Evolutionary conservation across 2,329 filamentous ascomycete species (phyloP), one percentile per base, ranked within the genome.

Genomic region (Colletotrichum gloeosporioides): DNA sequence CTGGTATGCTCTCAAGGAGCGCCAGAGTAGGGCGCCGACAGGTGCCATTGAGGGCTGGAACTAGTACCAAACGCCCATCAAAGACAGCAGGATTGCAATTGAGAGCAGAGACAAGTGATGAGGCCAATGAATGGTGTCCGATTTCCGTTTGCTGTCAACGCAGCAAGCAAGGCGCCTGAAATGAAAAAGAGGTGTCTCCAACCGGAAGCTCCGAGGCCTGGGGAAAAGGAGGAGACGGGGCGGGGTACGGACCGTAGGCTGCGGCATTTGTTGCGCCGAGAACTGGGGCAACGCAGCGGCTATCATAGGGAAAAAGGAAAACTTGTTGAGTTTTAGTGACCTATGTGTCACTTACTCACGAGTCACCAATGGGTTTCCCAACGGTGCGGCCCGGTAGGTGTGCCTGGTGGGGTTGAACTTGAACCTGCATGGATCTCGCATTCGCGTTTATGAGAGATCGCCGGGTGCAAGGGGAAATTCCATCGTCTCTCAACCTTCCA

Each of bases 1-100:
- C 84, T 97, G 95, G 79, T 95, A 91, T 15, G 92, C 88, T 77
- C 92, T 91, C 70, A 96, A 87, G 10, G 90, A 91, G 76, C 93
- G 92, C 91, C 93, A 95, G 49, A 96, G 87, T 64, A 92, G 87
- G 69, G 92, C 89, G 64, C 91, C 88, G 68, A 92, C 84, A 31
- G 90, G 89, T 71, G 86, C 80, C 85, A 87, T 87, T 67, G 69
- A 32, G 64, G 32, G 34, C 32, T 10, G 32, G 27, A 31, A 29
- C 6, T 8, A 32, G 25, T 31, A 16, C 57, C 57, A 55, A 36
- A 32, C 16, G 25, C 32, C 57, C 70, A 73, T 76, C 57, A 62
- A 70, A 25, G 68, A 62, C 57, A 44, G 13, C 49, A 53, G 53
- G 27, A 10, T 22, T 3, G 18, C 16, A 62, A 32, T 22, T 22